These are phyloP conservation scores for Phytophthora cactorum DNA, from an alignment of 352 stramenopile genomes.

Conservation along the genomic window DNA sequence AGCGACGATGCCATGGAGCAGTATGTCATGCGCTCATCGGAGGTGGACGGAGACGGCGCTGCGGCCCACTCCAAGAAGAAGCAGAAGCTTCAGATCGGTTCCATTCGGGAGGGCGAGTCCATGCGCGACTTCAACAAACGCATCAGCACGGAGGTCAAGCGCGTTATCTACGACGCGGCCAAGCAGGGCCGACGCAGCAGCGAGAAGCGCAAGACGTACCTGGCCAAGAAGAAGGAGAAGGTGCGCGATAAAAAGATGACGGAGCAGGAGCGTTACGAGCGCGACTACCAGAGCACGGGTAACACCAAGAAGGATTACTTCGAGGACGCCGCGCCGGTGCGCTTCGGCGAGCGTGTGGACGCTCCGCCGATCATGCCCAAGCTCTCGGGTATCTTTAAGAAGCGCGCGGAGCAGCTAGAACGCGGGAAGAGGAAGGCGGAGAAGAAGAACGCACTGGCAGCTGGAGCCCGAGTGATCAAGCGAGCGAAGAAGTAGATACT, in stretches of 20 bases:
- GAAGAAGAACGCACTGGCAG: constrained; percentile 30
- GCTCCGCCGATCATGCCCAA: constrained; percentile 85
- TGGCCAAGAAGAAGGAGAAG: constrained; percentile 85
- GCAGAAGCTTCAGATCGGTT: constrained; percentile 57
- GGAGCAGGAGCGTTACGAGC: constrained; percentile 82
- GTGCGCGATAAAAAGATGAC: constrained; percentile 74
- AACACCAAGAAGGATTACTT: constrained; percentile 80
- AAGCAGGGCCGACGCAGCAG: constrained; percentile 76
- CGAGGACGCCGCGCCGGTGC: constrained; percentile 59
- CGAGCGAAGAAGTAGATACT: constrained; percentile 29
- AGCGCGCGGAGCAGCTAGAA: constrained; percentile 60
- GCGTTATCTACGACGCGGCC: constrained; percentile 84
- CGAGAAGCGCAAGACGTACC: constrained; percentile 80
- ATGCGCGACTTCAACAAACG: constrained; percentile 89
- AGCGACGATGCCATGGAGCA: constrained; percentile 71
- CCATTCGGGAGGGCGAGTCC: constrained; percentile 70
- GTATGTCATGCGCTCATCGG: constrained; percentile 64
- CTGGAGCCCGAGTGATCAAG: constrained; percentile 27
- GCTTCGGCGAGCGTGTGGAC: constrained; percentile 82
- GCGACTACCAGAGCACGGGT: constrained; percentile 74
- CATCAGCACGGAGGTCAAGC: constrained; percentile 84
- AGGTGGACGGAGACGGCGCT: constrained; percentile 38
- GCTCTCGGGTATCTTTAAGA: constrained; percentile 83
- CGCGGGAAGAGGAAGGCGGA: constrained; percentile 48
- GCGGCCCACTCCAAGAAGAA: constrained; percentile 40